Evolutionary conservation across 208 protist genomes (phyloP), one percentile per base, ranked within the genome.

Genomic region (Leishmania amazonensis): DNA sequence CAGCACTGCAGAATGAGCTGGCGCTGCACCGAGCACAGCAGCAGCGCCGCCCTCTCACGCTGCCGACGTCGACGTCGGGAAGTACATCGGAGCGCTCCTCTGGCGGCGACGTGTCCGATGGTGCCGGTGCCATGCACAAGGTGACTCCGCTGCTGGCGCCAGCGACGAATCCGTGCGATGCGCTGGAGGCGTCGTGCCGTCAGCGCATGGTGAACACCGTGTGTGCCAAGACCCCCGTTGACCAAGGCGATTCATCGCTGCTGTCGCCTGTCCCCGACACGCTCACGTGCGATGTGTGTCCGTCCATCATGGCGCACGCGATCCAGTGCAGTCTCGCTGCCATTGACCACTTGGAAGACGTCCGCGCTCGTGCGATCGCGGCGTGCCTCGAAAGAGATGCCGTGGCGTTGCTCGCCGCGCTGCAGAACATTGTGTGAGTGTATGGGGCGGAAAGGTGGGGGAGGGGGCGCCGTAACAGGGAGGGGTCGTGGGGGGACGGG

Each of bases 321-420:
- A 49, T 95, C 0, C 83, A 88, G 72, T 75, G 89, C 47, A 93
- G 91, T 60, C 80, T 90, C 42, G 74, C 83, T 28, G 81, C 83
- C 11, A 90, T 93, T 73, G 83, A 87, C 17, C 51, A 54, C 60
- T 53, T 95, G 60, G 89, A 93, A 75, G 64, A 81, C 31, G 67
- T 76, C 21, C 80, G 91, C 3, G 62, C 71, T 40, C 60, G 79
- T n/a, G 91, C 89, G 24, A 83, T 95, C 19, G 84, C 86, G 47
- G 91, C 91, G 45, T 95, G 91, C 76, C 58, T 90, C 13, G 88
- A 83, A 68, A 88, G 83, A 60, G 88, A 95, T 68, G 49, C 83
- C 2, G 71, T 84, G 4, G 89, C 78, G 2, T 78, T 96, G 47
- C 80, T 96, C 31, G 81, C 74, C 24, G 87, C 87, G 1, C 78